Percentiles rank a stretch among this genome's conserved stretches.
Conservation (phyloP, 1,139 yeast genomes). For the Saccharomyces uvarum region DNA sequence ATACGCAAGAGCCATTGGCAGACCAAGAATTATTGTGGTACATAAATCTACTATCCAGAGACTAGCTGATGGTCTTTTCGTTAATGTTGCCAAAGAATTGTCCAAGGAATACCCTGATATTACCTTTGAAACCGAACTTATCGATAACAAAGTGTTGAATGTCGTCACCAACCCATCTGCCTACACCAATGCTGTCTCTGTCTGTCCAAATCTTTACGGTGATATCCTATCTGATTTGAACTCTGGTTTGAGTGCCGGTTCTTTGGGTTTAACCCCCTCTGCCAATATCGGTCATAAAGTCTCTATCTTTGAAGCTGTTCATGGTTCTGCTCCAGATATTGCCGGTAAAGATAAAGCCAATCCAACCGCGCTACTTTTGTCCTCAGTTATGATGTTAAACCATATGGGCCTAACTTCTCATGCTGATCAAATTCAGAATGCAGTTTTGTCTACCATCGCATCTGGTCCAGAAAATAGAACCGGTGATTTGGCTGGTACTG, state of each 20-base stretch:
- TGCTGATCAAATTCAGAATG: conserved; percentile 79
- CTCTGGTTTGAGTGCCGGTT: conserved; percentile 89
- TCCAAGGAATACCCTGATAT: conserved; percentile 90
- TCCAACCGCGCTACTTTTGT: conserved; percentile 93
- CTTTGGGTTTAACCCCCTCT: conserved; percentile 95
- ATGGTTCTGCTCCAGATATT: conserved; percentile 98
- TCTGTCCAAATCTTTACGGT: conserved; percentile 98
- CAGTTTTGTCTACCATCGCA: conserved; percentile 88
- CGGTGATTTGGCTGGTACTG: conserved; percentile 90
- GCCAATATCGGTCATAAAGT: conserved; percentile 99
- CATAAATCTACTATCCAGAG: conserved; percentile 99
- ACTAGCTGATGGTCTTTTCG: conserved; percentile 94
- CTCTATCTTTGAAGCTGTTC: conserved; percentile 97
- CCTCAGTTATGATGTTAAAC: conserved; percentile 98
- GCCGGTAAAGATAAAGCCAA: conserved; percentile 92
- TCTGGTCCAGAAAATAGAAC: conserved; percentile 92
- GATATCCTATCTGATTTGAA: conserved; percentile 96
- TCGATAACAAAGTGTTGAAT: conserved; percentile 90
- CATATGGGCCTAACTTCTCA: conserved; percentile 83
- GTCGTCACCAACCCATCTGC: conserved; percentile 83
- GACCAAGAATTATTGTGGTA: conserved; percentile 86
- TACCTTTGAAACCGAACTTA: conserved; percentile 72
- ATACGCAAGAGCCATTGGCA: conserved; percentile 83
- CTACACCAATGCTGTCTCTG: conserved; percentile 84
- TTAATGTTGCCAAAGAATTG: conserved; percentile 81